phyloP scores from a whole-genome alignment of 768 basidiomycete genomes.

The Hypholoma sublateritium region DNA sequence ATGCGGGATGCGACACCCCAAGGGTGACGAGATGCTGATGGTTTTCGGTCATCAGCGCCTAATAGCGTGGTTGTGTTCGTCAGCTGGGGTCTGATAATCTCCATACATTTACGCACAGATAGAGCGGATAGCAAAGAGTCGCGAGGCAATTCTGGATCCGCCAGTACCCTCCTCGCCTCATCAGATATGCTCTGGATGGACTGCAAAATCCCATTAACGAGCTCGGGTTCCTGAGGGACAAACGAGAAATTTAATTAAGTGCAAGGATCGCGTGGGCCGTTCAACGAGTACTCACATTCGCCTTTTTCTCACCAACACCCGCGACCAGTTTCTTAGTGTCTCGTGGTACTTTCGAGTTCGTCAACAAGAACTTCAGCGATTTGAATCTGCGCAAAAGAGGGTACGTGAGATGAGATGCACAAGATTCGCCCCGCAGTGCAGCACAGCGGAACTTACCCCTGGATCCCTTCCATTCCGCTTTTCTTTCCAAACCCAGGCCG shows the following conservation, averaged over 20 bases:
- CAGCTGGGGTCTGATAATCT: not conserved
- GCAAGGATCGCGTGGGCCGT: conserved; percentile 4
- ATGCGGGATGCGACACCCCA: conserved; percentile 86
- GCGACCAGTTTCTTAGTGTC: conserved; percentile 95
- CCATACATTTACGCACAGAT: conserved; percentile 52
- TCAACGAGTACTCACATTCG: conserved; percentile 41
- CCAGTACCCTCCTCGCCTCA: conserved; percentile 73
- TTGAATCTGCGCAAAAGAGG: conserved; percentile 63
- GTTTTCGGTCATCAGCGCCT: conserved; percentile 88
- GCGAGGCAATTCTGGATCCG: conserved; percentile 72
- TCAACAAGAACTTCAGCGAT: conserved; percentile 85
- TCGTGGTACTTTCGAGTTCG: conserved; percentile 90
- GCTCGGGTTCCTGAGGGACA: conserved; percentile 71
- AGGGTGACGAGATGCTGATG: conserved; percentile 81
- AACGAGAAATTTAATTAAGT: conserved; percentile 12
- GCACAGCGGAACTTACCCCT: conserved; percentile 61
- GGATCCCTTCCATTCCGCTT: conserved; percentile 81
- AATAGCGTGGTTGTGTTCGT: conserved; percentile 17
- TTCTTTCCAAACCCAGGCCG: conserved; percentile 75
- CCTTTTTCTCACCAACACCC: conserved; percentile 75
- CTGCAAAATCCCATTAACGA: conserved; percentile 73
- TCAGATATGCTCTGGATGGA: conserved; percentile 86
- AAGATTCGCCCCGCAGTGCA: conserved; percentile 7
- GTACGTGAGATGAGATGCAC: conserved; percentile 6
- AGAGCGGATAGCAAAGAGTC: conserved; percentile 61